Evolutionary conservation across 768 basidiomycete species (phyloP), one percentile per base, ranked within the genome.

Genomic region (Tephrocybe sp.): DNA sequence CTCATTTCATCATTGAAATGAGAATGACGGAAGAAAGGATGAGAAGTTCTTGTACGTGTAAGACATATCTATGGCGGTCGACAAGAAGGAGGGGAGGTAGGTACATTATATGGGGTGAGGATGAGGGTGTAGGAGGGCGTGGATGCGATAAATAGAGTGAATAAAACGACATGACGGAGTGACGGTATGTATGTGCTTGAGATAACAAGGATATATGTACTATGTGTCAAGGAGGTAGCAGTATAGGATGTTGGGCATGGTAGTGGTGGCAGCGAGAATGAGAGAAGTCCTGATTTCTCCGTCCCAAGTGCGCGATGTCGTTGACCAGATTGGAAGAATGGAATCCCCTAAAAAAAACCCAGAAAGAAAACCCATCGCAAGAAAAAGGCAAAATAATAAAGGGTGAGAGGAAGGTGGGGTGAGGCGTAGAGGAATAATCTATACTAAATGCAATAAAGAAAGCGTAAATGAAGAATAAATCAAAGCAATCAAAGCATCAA

Each of bases 341-440:
- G 13, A 51, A 18, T 28, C 28, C 24, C 27, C 39, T 18, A 18
- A 37, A 51, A 39, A 30, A 51, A 39, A 30, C 50, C 50, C 26
- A 45, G 34, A 45, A 51, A 18, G 6, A 44, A 38, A 50, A 44
- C n/a, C n/a, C n/a, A n/a, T n/a, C n/a, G n/a, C 7, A 43, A 28
- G 26, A 27, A 43, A 19, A 43, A 43, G 26, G 22, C 11, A 30
- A 32, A 6, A 44, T 12, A 11, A 28, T n/a, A 19, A 35, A 38
- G 35, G 19, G n/a, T 15, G 27, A 21, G 9, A 25, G 44, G 9
- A n/a, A n/a, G 35, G 24, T 22, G 25, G 11, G 22, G 18, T 6
- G 21, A 19, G 38, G 15, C 5, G 34, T 22, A 25, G 30, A 9
- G 15, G 13, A 35, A 44, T 44, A 44, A 44, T 11, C 34, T 44